These are phyloP conservation scores for Penicillium pancosmium DNA, from an alignment of 495 filamentous ascomycete species.

Conservation along the genomic window DNA sequence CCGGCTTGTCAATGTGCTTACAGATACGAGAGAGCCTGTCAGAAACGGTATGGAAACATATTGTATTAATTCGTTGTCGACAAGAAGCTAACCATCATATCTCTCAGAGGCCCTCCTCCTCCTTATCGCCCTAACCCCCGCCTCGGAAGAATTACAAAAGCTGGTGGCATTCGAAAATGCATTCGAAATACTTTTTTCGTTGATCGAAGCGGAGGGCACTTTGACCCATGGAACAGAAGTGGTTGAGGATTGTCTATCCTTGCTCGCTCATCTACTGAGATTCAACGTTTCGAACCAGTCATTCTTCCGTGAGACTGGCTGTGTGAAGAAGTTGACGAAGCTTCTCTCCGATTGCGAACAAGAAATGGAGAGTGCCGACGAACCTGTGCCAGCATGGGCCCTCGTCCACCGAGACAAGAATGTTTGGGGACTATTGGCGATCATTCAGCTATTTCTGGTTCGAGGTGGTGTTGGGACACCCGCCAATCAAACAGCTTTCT, in stretches of 20 bases:
- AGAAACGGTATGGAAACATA: slow-evolving; percentile 67
- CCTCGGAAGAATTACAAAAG: slow-evolving; percentile 85
- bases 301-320: slow-evolving; percentile 89
- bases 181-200: slow-evolving; percentile 80
- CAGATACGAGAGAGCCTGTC: slow-evolving; percentile 85
- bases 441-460: slow-evolving; percentile 83
- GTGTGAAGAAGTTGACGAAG: slow-evolving; percentile 69
- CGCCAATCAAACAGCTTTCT: slow-evolving; percentile 84
- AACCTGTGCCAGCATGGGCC: slow-evolving; percentile 70
- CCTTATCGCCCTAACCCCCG: slow-evolving; percentile 67
- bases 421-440: slow-evolving; percentile 83
- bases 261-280: slow-evolving; percentile 87
- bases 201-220: slow-evolving; percentile 81
- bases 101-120: slow-evolving; percentile 64
- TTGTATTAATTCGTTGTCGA: not conserved
- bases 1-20: slow-evolving; percentile 78
- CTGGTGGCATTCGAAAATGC: slow-evolving; percentile 93
- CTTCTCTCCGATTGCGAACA: slow-evolving; percentile 67
- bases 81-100: slow-evolving; percentile 17
- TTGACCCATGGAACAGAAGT: slow-evolving; percentile 84
- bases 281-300: slow-evolving; percentile 92
- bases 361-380: slow-evolving; percentile 58
- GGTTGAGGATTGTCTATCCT: slow-evolving; percentile 91
- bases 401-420: slow-evolving; percentile 84
- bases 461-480: slow-evolving; percentile 76